Conservation (phyloP, 805 yeast genomes). For the Candida tammaniensis region DNA sequence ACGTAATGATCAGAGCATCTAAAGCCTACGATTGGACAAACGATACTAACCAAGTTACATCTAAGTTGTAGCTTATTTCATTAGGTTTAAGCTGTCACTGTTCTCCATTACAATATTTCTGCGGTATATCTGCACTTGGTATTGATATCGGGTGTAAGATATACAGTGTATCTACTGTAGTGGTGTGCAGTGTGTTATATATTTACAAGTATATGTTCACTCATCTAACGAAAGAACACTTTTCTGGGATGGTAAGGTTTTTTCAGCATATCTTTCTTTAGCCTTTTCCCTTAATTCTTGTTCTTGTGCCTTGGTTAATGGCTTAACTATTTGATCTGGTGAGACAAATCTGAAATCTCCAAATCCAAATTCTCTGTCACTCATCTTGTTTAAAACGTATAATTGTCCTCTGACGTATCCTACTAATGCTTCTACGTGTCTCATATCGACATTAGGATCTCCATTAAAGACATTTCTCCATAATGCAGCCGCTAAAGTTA, state of each 20-base stretch:
- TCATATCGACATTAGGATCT: constrained; percentile 73
- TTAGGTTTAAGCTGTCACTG: no score
- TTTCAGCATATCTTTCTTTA: constrained; percentile 50
- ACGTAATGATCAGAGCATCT: constrained; percentile 41
- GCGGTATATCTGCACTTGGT: no score
- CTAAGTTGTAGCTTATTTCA: constrained; percentile 3
- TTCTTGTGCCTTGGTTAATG: constrained; percentile 65
- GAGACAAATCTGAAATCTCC: constrained; percentile 85
- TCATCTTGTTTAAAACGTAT: constrained; percentile 78
- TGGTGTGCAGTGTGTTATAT: background rate
- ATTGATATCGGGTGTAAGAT: no score
- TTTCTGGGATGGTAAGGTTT: constrained; percentile 59
- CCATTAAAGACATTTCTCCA: constrained; percentile 94
- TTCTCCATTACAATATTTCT: no score
- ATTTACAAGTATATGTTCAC: constrained; percentile 14
- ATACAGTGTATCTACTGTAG: constrained; percentile 1
- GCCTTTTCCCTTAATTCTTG: constrained; percentile 49
- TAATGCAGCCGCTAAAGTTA: constrained; percentile 70
- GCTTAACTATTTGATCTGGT: constrained; percentile 74
- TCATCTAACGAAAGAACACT: constrained; percentile 43
- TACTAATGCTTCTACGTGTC: constrained; percentile 84
- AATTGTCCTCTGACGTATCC: constrained; percentile 87
- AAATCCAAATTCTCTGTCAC: constrained; percentile 90
- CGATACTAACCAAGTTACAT: background rate
- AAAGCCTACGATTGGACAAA: constrained; percentile 34